Percentiles rank a stretch among this genome's conserved stretches.
Conservation (phyloP, 2,329 filamentous ascomycete species). For the Coniochaeta sp. region DNA sequence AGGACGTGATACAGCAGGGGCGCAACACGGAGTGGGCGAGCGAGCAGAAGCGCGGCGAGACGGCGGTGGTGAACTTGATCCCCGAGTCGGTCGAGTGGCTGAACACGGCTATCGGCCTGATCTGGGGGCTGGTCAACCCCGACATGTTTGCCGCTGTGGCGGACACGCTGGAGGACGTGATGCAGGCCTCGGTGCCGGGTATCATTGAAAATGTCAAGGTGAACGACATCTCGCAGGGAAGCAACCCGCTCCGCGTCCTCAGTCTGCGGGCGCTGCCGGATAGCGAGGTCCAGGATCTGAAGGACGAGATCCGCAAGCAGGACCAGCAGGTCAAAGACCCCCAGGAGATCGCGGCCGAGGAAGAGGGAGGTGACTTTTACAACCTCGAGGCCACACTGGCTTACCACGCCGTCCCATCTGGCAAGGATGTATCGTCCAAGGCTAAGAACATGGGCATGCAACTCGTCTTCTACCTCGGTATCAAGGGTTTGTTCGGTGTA, state of each 20-base stretch:
- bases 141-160: constrained; percentile 90
- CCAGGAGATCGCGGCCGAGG: constrained; percentile 79
- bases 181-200: constrained; percentile 89
- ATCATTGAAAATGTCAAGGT: constrained; percentile 93
- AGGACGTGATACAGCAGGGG: constrained; percentile 77
- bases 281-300: constrained; percentile 71
- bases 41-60: constrained; percentile 78
- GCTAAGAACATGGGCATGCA: constrained; percentile 97
- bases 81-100: constrained; percentile 95
- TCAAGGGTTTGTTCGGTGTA: constrained; percentile 83
- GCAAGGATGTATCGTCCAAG: constrained; percentile 65
- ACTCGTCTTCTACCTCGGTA: constrained; percentile 84
- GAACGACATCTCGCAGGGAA: constrained; percentile 90
- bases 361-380: constrained; percentile 87
- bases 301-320: constrained; percentile 70
- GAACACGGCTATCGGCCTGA: constrained; percentile 76
- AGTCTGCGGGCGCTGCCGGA: constrained; percentile 84
- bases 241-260: constrained; percentile 80
- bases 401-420: constrained; percentile 77
- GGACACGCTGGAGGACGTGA: constrained; percentile 92
- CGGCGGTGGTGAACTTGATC: constrained; percentile 79
- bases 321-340: constrained; percentile 78
- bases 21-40: constrained; percentile 81
- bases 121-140: constrained; percentile 90
- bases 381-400: constrained; percentile 87